A percentile compares a stretch with the other conserved stretches of the same genome.
Conservation (phyloP, 2,329 filamentous ascomycete genomes). For the Myriosclerotinia duriaeana region DNA sequence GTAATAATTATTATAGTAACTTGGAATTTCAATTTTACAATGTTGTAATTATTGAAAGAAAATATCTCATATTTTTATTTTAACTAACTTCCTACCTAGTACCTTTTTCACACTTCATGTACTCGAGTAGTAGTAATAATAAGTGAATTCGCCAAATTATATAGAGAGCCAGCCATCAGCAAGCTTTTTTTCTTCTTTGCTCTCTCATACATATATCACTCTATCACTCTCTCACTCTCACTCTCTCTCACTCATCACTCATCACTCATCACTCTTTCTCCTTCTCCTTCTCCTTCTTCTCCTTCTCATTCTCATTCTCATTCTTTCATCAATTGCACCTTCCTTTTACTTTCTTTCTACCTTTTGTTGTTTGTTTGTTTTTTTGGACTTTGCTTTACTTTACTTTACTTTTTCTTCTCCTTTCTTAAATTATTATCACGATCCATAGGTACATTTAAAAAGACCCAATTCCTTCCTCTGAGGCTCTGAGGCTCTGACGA, state of each 20-base stretch:
- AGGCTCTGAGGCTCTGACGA: too few species aligned
- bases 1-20: neutral
- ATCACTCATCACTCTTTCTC: neutral
- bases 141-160: constrained; percentile 13
- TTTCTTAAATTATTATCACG: neutral
- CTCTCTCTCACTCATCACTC: neutral
- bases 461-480: too few species aligned
- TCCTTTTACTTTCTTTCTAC: neutral
- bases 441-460: neutral
- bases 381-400: too few species aligned
- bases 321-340: neutral
- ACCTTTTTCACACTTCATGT: constrained; percentile 5
- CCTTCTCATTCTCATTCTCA: neutral
- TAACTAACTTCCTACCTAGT: neutral
- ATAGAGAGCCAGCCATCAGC: neutral
- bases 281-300: neutral
- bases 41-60: neutral
- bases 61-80: too few species aligned
- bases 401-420: neutral
- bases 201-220: too few species aligned
- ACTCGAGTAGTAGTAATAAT: too few species aligned
- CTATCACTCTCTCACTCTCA: neutral
- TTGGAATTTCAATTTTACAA: neutral
- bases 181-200: constrained; percentile 2
- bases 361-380: neutral